phyloP scores from a whole-genome alignment of 805 yeast species.

The Wickerhamiella vanderwaltii region DNA sequence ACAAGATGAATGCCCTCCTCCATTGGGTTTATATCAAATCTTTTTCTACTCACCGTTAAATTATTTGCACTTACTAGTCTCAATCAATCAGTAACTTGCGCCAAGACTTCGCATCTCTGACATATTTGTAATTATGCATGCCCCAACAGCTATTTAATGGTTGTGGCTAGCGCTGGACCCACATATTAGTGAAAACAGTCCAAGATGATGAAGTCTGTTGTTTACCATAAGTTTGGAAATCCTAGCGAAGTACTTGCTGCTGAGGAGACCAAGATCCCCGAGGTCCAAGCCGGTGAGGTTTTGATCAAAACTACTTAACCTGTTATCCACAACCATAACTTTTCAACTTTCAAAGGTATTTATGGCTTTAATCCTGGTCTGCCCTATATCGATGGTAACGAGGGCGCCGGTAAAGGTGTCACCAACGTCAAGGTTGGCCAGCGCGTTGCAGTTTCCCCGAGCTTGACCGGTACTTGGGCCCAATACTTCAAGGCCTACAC shows the following conservation, averaged over 20 bases:
- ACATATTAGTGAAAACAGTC: too few relatives aligned
- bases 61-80: too few relatives aligned
- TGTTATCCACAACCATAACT: conserved; percentile 9
- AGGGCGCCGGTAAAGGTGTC: conserved; percentile 6
- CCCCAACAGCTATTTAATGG: too few relatives aligned
- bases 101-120: too few relatives aligned
- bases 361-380: conserved; percentile 8
- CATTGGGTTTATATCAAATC: too few relatives aligned
- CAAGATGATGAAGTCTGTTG: conserved; percentile 7
- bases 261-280: conserved; percentile 3
- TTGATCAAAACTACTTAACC: conserved; percentile 6
- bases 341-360: conserved; percentile 1
- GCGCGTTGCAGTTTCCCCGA: conserved; percentile 1
- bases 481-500: conserved; percentile 9
- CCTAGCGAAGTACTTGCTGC: conserved; percentile 13
- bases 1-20: too few relatives aligned
- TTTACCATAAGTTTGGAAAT: conserved; percentile 7
- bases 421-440: conserved; percentile 10
- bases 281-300: conserved; percentile 4
- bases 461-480: conserved; percentile 11
- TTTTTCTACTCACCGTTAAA: too few relatives aligned
- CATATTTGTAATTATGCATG: too few relatives aligned
- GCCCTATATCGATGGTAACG: conserved; percentile 9
- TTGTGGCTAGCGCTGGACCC: too few relatives aligned
- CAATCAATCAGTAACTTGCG: too few relatives aligned